phyloP scores from a whole-genome alignment of 192 early-diverging fungal genomes.

The Ambispora gerdemannii region DNA sequence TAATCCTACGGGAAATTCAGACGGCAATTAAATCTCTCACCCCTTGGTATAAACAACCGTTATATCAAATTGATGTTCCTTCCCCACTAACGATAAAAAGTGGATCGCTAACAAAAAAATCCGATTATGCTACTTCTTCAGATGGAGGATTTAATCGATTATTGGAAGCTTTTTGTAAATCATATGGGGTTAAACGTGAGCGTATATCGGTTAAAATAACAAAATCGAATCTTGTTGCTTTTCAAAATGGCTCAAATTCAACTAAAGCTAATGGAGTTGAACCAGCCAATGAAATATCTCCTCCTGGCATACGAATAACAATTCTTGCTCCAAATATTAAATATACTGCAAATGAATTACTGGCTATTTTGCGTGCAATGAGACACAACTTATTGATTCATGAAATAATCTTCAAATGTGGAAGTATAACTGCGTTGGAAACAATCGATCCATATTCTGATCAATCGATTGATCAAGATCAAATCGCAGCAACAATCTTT shows the following conservation, averaged over 20 bases:
- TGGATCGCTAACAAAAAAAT: not conserved
- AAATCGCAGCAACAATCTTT: not conserved
- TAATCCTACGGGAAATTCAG: not conserved
- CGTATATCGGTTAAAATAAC: not conserved
- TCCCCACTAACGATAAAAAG: not conserved
- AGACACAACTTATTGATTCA: not conserved
- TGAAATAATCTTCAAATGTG: not conserved
- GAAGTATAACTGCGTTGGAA: not conserved
- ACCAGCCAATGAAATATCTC: not conserved
- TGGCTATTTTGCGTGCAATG: not conserved
- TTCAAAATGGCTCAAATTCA: not conserved
- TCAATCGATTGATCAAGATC: not conserved
- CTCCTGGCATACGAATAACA: not conserved
- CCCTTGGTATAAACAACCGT: not conserved
- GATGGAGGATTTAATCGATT: not conserved
- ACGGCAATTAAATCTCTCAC: not conserved
- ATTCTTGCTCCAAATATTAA: not conserved
- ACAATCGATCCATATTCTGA: not conserved
- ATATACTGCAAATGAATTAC: not conserved
- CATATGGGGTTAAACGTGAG: not conserved
- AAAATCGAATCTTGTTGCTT: not conserved
- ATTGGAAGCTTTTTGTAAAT: not conserved
- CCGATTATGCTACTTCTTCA: not conserved
- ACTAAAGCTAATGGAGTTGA: not conserved
- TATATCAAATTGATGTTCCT: not conserved